A percentile compares a stretch with the other conserved stretches of the same genome.
Conservation (phyloP, 352 stramenopile genomes). For the Thalassiosira oceanica region DNA sequence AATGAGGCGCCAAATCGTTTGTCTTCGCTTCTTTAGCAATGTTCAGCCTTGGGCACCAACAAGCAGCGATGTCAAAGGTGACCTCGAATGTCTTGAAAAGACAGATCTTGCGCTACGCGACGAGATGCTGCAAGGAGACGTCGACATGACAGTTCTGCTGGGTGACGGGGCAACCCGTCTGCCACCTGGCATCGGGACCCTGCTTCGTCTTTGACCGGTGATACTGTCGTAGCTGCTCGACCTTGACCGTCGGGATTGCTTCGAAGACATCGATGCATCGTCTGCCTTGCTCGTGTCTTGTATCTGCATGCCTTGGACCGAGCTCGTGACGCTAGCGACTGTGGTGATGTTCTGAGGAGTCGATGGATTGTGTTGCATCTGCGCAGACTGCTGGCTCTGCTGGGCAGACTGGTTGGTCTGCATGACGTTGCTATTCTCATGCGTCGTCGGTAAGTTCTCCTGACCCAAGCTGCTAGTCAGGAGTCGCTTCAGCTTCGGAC, state of each 20-base stretch:
- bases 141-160: slow-evolving; percentile 33
- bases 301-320: slow-evolving; percentile 37
- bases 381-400: slow-evolving; percentile 4
- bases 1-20: too few relatives aligned
- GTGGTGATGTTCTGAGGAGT: background rate
- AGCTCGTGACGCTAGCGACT: slow-evolving; percentile 23
- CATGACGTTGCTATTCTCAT: background rate
- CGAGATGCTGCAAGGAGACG: slow-evolving; percentile 33
- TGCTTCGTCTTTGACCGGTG: background rate
- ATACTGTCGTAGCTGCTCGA: slow-evolving; percentile 37
- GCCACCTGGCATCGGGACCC: background rate
- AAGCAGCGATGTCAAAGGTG: slow-evolving; percentile 28
- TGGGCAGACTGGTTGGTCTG: slow-evolving; percentile 2
- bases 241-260: slow-evolving; percentile 16
- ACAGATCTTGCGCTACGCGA: slow-evolving; percentile 26
- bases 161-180: slow-evolving; percentile 19
- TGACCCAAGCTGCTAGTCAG: slow-evolving; percentile 33
- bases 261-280: slow-evolving; percentile 30
- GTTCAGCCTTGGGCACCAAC: too few relatives aligned
- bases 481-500: slow-evolving; percentile 40
- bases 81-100: slow-evolving; percentile 29
- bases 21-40: too few relatives aligned
- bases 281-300: slow-evolving; percentile 22
- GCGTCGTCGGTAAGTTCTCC: slow-evolving; percentile 9
- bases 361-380: background rate